A percentile compares a stretch with the other conserved stretches of the same genome.
Conservation (phyloP, 2,329 filamentous ascomycete genomes). For the Xylariaceae sp. region DNA sequence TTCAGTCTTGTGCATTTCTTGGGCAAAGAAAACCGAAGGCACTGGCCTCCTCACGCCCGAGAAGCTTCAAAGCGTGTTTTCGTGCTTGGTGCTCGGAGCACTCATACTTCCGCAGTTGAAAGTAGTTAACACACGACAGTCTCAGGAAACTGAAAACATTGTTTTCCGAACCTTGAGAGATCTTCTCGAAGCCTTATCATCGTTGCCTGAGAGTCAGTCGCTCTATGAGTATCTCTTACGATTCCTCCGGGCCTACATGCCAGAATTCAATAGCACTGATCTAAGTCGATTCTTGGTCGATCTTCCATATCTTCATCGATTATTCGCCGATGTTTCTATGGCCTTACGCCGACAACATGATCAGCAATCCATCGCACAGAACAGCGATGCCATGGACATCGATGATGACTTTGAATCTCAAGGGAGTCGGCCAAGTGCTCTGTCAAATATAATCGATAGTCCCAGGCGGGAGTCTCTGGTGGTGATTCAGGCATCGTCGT, state of each 20-base stretch:
- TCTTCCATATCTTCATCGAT: constrained; percentile 37
- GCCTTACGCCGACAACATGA: constrained; percentile 30
- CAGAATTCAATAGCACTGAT: constrained; percentile 36
- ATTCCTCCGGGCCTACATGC: constrained; percentile 42
- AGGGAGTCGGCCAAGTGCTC: constrained; percentile 41
- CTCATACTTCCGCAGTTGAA: constrained; percentile 44
- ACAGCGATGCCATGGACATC: constrained; percentile 35
- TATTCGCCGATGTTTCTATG: constrained; percentile 39
- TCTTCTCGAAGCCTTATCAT: constrained; percentile 37
- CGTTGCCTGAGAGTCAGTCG: constrained; percentile 40
- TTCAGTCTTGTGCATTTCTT: constrained; percentile 41
- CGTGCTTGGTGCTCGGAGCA: constrained; percentile 41
- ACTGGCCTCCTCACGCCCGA: constrained; percentile 47
- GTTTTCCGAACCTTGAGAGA: constrained; percentile 39
- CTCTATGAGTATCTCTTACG: constrained; percentile 45
- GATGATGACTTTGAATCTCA: constrained; percentile 61
- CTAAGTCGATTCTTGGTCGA: constrained; percentile 37
- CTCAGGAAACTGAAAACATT: constrained; percentile 42
- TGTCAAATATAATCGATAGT: constrained; percentile 36
- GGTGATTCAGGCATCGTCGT: constrained; percentile 39
- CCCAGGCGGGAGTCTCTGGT: constrained; percentile 43
- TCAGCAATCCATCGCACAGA: constrained; percentile 29
- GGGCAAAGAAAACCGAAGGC: constrained; percentile 42
- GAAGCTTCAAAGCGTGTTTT: constrained; percentile 47
- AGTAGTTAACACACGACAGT: constrained; percentile 43